Evolutionary conservation across 2,329 filamentous ascomycete genomes (phyloP).

Genomic region (Venturia asperata): DNA sequence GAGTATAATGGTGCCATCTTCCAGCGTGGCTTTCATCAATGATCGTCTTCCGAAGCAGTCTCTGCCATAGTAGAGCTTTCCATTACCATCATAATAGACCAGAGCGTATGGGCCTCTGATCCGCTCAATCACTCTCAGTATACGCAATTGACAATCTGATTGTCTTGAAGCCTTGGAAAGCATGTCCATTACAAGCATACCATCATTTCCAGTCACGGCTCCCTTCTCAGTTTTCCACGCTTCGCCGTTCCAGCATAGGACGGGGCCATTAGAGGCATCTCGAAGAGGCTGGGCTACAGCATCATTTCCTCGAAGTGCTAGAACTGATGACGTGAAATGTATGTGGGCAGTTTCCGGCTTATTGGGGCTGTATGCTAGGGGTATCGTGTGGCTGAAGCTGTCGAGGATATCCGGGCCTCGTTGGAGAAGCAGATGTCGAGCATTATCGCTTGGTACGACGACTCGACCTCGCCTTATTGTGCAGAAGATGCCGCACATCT

Average conservation of each 20-base stretch:
- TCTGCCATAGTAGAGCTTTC: slow-evolving; percentile 69
- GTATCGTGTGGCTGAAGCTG: background rate
- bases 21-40: slow-evolving; percentile 42
- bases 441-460: background rate
- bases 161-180: slow-evolving; percentile 38
- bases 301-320: slow-evolving; percentile 74
- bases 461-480: slow-evolving; percentile 16
- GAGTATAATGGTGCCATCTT: slow-evolving; percentile 46
- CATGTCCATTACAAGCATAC: slow-evolving; percentile 57
- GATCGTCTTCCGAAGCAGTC: slow-evolving; percentile 85
- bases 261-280: slow-evolving; percentile 49
- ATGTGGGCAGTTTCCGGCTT: slow-evolving; percentile 38
- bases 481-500: slow-evolving; percentile 22
- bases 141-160: slow-evolving; percentile 20
- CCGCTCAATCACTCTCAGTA: slow-evolving; percentile 26
- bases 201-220: slow-evolving; percentile 68
- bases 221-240: slow-evolving; percentile 68
- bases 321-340: slow-evolving; percentile 72
- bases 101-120: slow-evolving; percentile 76
- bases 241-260: slow-evolving; percentile 96
- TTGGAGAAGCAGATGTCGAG: slow-evolving; percentile 8
- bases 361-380: background rate
- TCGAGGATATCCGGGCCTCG: slow-evolving; percentile 19
- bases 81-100: slow-evolving; percentile 65
- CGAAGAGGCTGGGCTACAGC: slow-evolving; percentile 67